phyloP scores from a whole-genome alignment of 441 rosid genomes.

The Populus hybrid region DNA sequence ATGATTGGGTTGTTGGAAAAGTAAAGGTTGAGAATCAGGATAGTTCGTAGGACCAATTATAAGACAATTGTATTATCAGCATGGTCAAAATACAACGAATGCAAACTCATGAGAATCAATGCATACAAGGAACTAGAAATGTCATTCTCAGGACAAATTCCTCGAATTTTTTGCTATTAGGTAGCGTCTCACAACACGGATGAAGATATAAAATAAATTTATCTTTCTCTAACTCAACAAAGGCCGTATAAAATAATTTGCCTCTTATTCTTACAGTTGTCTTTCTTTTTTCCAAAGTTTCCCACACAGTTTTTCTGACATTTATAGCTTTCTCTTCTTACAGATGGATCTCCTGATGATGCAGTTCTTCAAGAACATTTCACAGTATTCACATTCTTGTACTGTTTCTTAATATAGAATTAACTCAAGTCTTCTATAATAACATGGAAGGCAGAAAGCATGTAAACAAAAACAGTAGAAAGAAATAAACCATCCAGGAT shows the following conservation, averaged over 20 bases:
- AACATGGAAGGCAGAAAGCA: neutral
- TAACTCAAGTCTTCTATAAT: neutral
- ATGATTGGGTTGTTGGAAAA: neutral
- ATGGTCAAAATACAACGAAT: neutral
- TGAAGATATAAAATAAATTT: no score
- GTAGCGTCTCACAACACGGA: no score
- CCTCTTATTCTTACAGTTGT: neutral
- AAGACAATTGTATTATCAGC: neutral
- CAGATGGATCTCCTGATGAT: conserved; percentile 7
- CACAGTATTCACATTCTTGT: neutral
- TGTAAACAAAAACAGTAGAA: neutral
- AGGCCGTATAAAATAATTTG: neutral
- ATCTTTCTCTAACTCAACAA: neutral
- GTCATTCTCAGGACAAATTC: neutral
- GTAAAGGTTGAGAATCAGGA: neutral
- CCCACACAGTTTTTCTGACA: neutral
- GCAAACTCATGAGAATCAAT: neutral
- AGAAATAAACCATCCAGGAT: neutral
- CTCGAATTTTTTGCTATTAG: neutral
- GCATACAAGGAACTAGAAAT: neutral
- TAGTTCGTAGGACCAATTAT: neutral
- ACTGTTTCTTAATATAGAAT: neutral
- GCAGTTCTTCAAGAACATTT: neutral
- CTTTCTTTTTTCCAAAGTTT: neutral
- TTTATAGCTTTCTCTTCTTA: neutral